Percentiles rank a stretch among this genome's conserved stretches.
phyloP scores from a whole-genome alignment of 140 eudicot genomes.

The Anethum foeniculum region DNA sequence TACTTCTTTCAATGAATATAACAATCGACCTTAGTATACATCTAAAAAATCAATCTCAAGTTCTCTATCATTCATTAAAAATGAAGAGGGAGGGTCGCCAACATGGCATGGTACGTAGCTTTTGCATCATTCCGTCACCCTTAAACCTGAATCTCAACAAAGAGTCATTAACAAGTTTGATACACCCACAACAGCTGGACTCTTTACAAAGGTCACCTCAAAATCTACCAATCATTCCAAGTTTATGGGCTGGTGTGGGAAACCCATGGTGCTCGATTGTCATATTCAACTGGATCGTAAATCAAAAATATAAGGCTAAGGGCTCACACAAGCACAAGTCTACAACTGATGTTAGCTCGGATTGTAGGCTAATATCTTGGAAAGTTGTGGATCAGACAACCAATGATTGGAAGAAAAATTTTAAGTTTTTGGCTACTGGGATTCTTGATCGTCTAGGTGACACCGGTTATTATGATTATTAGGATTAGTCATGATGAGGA shows the following conservation, averaged over 20 bases:
- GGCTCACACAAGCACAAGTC: slow-evolving; percentile 46
- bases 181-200: slow-evolving; percentile 33
- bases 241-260: slow-evolving; percentile 58
- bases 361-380: slow-evolving; percentile 18
- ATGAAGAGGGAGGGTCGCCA: slow-evolving; percentile 78
- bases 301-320: slow-evolving; percentile 50
- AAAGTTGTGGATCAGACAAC: slow-evolving; percentile 18
- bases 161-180: slow-evolving; percentile 23
- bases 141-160: slow-evolving; percentile 14
- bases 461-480: no score
- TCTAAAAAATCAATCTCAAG: background rate
- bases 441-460: no score
- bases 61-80: slow-evolving; percentile 3
- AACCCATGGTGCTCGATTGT: slow-evolving; percentile 36
- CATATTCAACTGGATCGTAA: slow-evolving; percentile 44
- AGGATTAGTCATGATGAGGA: no score
- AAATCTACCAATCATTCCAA: slow-evolving; percentile 76
- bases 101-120: slow-evolving; percentile 49
- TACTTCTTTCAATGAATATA: no score
- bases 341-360: background rate
- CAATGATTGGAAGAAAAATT: slow-evolving; percentile 20
- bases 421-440: slow-evolving; percentile 36
- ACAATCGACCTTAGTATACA: no score
- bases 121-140: slow-evolving; percentile 19
- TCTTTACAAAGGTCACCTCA: slow-evolving; percentile 41